Conservation (phyloP, 768 basidiomycete genomes). For the Suillus lakei region DNA sequence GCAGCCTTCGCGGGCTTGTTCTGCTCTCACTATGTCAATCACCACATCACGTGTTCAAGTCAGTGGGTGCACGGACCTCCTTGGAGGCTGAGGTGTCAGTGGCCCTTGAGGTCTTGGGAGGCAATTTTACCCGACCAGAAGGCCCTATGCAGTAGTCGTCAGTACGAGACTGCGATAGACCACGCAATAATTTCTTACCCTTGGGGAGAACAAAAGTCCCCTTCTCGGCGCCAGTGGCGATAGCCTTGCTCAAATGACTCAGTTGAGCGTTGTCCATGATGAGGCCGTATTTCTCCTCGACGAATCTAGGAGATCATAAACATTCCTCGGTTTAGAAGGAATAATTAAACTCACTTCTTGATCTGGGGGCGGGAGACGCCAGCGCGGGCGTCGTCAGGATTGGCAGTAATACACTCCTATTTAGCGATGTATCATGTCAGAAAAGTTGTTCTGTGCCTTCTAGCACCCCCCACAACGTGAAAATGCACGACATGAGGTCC, state of each 20-base stretch:
- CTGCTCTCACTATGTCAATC: slow-evolving; percentile 18
- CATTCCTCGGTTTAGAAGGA: slow-evolving; percentile 20
- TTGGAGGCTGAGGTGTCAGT: slow-evolving; percentile 58
- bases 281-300: slow-evolving; percentile 83
- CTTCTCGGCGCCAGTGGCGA: slow-evolving; percentile 82
- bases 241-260: slow-evolving; percentile 79
- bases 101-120: slow-evolving; percentile 58
- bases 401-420: slow-evolving; percentile 81
- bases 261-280: slow-evolving; percentile 79
- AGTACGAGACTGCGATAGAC: slow-evolving; percentile 1
- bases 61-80: slow-evolving; percentile 49
- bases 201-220: slow-evolving; percentile 87
- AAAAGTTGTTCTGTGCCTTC: neutral
- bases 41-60: slow-evolving; percentile 24
- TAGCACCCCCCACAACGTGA: neutral
- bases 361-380: slow-evolving; percentile 92
- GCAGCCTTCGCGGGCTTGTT: slow-evolving; percentile 40
- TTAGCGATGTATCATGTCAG: slow-evolving; percentile 10
- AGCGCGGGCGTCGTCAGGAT: slow-evolving; percentile 75
- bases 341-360: slow-evolving; percentile 73
- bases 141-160: slow-evolving; percentile 34
- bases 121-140: slow-evolving; percentile 67
- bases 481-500: neutral
- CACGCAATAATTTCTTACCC: slow-evolving; percentile 49
- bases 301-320: slow-evolving; percentile 55